Evolutionary conservation across 768 basidiomycete genomes (phyloP).

Genomic region (Pisolithus albus): DNA sequence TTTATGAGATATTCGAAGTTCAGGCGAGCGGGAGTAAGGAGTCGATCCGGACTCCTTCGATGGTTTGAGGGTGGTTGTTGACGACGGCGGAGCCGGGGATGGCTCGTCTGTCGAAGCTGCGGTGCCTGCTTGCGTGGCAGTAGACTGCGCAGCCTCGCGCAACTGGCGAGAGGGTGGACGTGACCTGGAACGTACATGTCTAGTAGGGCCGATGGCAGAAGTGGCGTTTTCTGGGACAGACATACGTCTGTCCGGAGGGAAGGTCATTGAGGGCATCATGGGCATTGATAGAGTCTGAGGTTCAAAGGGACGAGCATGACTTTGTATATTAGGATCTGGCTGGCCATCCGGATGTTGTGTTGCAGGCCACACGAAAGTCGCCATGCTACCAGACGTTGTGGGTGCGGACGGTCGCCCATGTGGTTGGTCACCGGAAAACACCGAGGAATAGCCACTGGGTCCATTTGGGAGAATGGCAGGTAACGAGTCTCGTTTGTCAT

Average conservation of each 20-base stretch:
- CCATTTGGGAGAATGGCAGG: conserved; percentile 64
- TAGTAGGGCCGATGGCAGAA: conserved; percentile 38
- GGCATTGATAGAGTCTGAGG: conserved; percentile 37
- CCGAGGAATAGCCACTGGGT: conserved; percentile 47
- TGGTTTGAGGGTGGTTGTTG: conserved; percentile 29
- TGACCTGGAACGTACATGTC: conserved; percentile 58
- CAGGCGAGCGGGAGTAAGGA: conserved; percentile 93
- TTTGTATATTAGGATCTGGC: conserved; percentile 37
- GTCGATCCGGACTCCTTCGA: conserved; percentile 50
- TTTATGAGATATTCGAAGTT: conserved; percentile 92
- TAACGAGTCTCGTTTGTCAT: conserved; percentile 68
- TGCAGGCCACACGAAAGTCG: conserved; percentile 70
- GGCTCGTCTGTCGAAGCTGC: conserved; percentile 37
- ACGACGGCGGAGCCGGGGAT: conserved; percentile 30
- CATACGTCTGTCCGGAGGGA: conserved; percentile 65
- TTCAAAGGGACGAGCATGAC: conserved; percentile 42
- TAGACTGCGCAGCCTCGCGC: conserved; percentile 35
- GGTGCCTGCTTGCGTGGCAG: conserved; percentile 32
- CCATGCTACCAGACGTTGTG: conserved; percentile 53
- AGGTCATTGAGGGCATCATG: conserved; percentile 55
- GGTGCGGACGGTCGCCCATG: conserved; percentile 53
- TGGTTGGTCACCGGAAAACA: conserved; percentile 57
- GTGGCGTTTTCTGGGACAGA: conserved; percentile 60
- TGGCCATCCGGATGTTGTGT: conserved; percentile 40
- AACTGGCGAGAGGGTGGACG: conserved; percentile 64